phyloP scores from a whole-genome alignment of 2,329 filamentous ascomycete species.

The Cercospora zeae-maydis region DNA sequence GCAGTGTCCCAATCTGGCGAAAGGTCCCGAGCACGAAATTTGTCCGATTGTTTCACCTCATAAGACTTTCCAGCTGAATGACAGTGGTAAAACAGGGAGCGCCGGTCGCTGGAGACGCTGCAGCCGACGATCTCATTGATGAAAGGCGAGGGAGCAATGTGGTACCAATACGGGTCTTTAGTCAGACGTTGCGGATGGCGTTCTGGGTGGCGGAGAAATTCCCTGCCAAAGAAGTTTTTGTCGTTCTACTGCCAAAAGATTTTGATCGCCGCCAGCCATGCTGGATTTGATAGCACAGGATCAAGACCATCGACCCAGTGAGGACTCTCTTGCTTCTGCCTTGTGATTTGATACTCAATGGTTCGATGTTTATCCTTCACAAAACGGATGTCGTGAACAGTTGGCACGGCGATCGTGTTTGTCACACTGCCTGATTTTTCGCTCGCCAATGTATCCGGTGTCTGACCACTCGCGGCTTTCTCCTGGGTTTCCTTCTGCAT shows the following conservation, averaged over 20 bases:
- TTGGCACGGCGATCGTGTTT: background rate
- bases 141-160: constrained; percentile 1
- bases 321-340: background rate
- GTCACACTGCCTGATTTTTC: background rate
- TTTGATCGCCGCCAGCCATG: background rate
- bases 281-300: background rate
- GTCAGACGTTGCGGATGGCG: background rate
- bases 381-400: background rate
- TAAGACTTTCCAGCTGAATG: background rate
- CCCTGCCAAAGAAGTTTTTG: background rate
- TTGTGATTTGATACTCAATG: background rate
- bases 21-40: background rate
- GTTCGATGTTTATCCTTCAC: background rate
- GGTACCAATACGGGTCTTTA: constrained; percentile 1
- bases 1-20: background rate
- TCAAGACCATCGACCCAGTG: constrained; percentile 1
- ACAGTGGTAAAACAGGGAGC: background rate
- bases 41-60: background rate
- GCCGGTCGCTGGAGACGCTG: background rate
- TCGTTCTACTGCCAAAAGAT: background rate
- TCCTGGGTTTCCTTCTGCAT: background rate
- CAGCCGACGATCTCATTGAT: background rate
- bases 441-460: no score
- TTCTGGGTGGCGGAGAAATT: background rate
- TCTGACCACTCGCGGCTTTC: background rate